A percentile compares a stretch with the other conserved stretches of the same genome.
Conservation (phyloP, 169 alveolate species). For the Perkinsus olseni region DNA sequence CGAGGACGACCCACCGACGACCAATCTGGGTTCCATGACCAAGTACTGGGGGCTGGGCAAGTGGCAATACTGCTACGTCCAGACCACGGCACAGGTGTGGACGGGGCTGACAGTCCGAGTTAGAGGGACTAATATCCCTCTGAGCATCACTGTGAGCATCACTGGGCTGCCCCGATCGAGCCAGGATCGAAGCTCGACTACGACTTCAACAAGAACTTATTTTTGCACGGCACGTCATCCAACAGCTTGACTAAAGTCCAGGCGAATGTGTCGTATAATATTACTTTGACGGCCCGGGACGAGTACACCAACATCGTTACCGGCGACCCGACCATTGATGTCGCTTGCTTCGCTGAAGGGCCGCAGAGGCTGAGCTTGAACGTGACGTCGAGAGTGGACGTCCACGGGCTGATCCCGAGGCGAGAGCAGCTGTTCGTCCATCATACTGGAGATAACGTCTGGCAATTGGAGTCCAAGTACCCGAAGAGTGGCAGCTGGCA, state of each 20-base stretch:
- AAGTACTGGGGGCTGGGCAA: constrained; percentile 11
- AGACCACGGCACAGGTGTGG: neutral
- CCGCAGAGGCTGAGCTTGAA: neutral
- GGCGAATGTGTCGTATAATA: neutral
- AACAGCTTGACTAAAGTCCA: neutral
- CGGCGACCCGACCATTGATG: constrained; percentile 7
- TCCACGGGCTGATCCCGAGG: neutral
- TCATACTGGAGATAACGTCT: neutral
- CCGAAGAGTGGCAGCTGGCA: neutral
- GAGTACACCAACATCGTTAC: constrained; percentile 5
- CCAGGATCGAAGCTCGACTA: constrained; percentile 1
- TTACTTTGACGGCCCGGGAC: constrained; percentile 9
- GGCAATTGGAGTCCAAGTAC: neutral
- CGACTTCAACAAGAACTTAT: neutral
- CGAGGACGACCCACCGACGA: neutral
- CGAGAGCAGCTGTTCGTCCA: neutral
- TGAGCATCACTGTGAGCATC: constrained; percentile 7
- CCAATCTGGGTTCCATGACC: neutral
- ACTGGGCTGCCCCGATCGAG: neutral
- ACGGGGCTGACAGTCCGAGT: neutral
- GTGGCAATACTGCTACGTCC: constrained; percentile 11
- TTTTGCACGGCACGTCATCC: neutral
- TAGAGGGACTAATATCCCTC: neutral
- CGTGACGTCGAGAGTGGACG: neutral
- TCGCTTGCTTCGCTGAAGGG: constrained; percentile 10